Conservation (phyloP, 1,284 basidiomycete species). For the Moesziomyces sp. region DNA sequence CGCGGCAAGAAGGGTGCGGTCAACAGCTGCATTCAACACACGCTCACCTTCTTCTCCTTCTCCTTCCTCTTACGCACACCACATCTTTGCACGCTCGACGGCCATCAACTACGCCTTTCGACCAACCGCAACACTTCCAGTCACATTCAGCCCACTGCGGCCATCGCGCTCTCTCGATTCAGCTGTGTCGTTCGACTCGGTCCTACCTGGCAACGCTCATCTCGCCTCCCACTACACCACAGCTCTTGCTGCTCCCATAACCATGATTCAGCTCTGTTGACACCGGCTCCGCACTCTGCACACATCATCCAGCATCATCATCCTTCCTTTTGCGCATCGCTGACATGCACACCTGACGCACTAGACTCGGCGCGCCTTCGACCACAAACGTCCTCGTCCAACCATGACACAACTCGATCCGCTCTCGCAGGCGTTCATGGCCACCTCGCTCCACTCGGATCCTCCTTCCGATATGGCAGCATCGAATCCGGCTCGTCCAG, state of each 20-base stretch:
- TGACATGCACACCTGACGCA: neutral
- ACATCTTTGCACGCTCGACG: too few species aligned
- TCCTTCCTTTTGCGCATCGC: neutral
- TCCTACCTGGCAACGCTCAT: too few species aligned
- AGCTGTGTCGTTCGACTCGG: too few species aligned
- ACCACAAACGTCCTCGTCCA: too few species aligned
- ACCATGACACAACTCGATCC: constrained; percentile 30
- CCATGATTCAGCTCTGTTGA: constrained; percentile 10
- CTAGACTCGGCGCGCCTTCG: neutral
- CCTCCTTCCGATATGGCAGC: neutral
- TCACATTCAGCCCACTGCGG: too few species aligned
- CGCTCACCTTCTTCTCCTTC: too few species aligned
- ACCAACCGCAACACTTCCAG: too few species aligned
- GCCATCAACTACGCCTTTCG: too few species aligned
- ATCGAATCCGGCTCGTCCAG: neutral
- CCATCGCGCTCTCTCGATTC: too few species aligned
- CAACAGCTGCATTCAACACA: too few species aligned
- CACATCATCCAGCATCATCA: neutral
- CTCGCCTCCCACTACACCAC: neutral
- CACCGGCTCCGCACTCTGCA: neutral
- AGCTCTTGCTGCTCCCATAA: constrained; percentile 4
- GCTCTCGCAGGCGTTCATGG: constrained; percentile 15
- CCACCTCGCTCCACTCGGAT: constrained; percentile 5
- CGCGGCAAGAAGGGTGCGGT: too few species aligned
- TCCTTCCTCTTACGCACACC: too few species aligned